phyloP scores from a whole-genome alignment of 176 grass and related monocot species.

The Tillandsia fasciculata region DNA sequence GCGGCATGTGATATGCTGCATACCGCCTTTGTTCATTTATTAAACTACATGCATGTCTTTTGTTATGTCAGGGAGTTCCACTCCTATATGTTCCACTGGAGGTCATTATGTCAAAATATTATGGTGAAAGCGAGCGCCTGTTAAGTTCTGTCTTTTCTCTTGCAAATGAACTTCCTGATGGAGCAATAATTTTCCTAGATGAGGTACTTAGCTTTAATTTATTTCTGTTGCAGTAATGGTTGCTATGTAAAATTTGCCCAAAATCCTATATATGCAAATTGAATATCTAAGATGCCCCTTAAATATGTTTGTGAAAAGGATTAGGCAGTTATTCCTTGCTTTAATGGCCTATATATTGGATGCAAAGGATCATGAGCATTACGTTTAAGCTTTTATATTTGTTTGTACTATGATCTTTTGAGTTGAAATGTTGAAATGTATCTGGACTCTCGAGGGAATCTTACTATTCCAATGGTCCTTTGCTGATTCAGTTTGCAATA shows the following conservation, averaged over 20 bases:
- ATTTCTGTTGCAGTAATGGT: background rate
- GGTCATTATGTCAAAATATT: conserved; percentile 95
- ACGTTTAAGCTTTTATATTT: background rate
- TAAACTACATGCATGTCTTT: background rate
- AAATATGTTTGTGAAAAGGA: background rate
- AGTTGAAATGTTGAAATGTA: background rate
- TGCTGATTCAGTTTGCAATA: no score
- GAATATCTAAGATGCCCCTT: background rate
- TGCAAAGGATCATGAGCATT: background rate
- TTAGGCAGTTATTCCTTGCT: background rate
- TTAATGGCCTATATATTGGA: background rate
- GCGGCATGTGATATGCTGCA: background rate
- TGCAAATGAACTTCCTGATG: conserved; percentile 89
- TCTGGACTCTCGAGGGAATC: background rate
- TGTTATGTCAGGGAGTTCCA: conserved; percentile 65
- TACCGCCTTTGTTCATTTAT: conserved; percentile 4
- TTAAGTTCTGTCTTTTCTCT: conserved; percentile 88
- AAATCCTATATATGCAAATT: background rate
- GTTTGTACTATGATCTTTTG: background rate
- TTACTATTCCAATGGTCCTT: no score
- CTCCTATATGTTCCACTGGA: conserved; percentile 92
- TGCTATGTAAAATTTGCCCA: no score
- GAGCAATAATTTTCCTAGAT: conserved; percentile 91
- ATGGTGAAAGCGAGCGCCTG: conserved; percentile 88
- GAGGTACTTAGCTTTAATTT: conserved; percentile 41